A percentile compares a stretch with the other conserved stretches of the same genome.
These are phyloP conservation scores for Dysphania ambrosioides DNA, from an alignment of 148 eudicot genomes.

Conservation along the genomic window DNA sequence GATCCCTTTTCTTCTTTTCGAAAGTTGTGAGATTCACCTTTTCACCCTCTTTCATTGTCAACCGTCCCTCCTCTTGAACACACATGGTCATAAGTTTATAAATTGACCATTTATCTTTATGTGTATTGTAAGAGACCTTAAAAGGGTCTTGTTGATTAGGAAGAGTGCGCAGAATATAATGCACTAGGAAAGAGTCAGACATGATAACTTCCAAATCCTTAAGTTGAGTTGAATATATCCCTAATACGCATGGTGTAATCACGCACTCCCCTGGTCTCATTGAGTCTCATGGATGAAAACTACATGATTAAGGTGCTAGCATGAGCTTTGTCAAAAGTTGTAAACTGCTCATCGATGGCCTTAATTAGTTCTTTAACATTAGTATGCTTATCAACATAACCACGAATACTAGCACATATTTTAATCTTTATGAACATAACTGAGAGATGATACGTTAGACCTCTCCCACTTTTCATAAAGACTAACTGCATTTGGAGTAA, in stretches of 20 bases:
- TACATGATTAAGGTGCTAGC: constrained; percentile 11
- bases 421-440: too few species aligned
- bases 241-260: constrained; percentile 16
- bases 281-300: constrained; percentile 6
- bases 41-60: neutral
- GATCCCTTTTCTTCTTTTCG: too few species aligned
- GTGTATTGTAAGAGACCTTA: too few species aligned
- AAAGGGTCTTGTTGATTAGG: too few species aligned
- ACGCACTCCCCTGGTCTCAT: constrained; percentile 3
- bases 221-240: constrained; percentile 2
- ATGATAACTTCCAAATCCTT: neutral
- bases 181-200: too few species aligned
- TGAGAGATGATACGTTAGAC: neutral
- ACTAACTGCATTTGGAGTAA: too few species aligned
- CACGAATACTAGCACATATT: too few species aligned
- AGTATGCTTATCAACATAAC: too few species aligned
- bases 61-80: neutral
- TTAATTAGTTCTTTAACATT: neutral
- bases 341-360: neutral
- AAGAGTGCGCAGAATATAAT: too few species aligned
- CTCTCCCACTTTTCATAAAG: too few species aligned
- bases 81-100: constrained; percentile 10
- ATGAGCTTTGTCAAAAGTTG: constrained; percentile 5
- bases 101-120: too few species aligned
- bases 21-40: neutral